A percentile compares a stretch with the other conserved stretches of the same genome.
phyloP scores from a whole-genome alignment of 2,329 filamentous ascomycete genomes.

The Alternaria longipes region DNA sequence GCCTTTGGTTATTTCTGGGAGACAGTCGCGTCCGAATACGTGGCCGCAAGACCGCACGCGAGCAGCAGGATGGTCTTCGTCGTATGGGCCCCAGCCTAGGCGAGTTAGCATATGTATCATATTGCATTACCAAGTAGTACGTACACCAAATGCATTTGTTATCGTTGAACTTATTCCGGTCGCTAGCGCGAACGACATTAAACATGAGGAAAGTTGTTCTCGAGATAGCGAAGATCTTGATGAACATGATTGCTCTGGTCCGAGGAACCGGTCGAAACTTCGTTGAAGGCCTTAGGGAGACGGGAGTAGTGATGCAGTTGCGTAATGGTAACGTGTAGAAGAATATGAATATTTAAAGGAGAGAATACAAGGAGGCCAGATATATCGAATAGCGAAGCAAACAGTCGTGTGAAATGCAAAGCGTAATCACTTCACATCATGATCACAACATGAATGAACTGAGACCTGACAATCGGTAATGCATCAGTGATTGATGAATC shows the following conservation, averaged over 20 bases:
- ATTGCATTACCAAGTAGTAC: not conserved
- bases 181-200: constrained; percentile 19
- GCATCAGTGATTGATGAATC: not conserved
- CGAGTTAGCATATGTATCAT: not conserved
- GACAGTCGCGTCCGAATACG: constrained; percentile 23
- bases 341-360: not conserved
- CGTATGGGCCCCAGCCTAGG: constrained; percentile 22
- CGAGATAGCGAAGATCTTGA: not conserved
- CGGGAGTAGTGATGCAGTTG: not conserved
- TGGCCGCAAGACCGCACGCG: constrained; percentile 27
- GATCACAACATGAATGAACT: not conserved
- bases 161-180: constrained; percentile 22
- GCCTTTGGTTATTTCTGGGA: constrained; percentile 7
- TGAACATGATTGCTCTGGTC: constrained; percentile 9
- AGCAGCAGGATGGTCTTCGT: constrained; percentile 17
- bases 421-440: not conserved
- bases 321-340: not conserved
- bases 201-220: constrained; percentile 16
- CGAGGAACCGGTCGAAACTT: no score
- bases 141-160: constrained; percentile 21
- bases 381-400: not conserved
- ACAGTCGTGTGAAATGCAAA: not conserved
- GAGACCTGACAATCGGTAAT: not conserved
- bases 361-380: not conserved
- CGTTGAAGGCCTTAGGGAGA: no score